A percentile compares a stretch with the other conserved stretches of the same genome.
Conservation (phyloP, 108 stramenopile genomes). For the Hondaea fermentalgiana region DNA sequence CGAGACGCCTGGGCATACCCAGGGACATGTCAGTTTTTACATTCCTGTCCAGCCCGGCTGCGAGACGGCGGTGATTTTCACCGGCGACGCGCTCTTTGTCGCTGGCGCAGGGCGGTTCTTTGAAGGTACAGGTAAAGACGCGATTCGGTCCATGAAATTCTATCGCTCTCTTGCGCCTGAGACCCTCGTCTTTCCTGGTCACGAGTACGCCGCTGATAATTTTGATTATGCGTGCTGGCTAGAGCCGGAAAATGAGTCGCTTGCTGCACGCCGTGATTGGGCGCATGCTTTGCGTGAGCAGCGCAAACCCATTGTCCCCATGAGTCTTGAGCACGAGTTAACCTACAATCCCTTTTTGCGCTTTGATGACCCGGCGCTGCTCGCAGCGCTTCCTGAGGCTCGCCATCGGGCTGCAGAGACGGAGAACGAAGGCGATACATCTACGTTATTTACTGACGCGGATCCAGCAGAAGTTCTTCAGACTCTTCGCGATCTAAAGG, state of each 20-base stretch:
- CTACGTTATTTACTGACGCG: not conserved
- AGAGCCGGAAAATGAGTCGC: constrained; percentile 43
- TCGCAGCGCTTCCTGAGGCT: not conserved
- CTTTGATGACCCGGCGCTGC: constrained; percentile 18
- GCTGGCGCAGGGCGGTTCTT: constrained; percentile 54
- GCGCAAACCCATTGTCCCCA: constrained; percentile 32
- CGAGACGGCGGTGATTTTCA: constrained; percentile 35
- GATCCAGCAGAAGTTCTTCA: not conserved
- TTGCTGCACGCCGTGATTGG: constrained; percentile 35
- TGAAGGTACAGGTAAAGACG: constrained; percentile 31
- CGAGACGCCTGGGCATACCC: not conserved
- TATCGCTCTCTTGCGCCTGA: constrained; percentile 37
- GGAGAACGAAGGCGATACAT: not conserved
- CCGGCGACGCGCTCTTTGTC: constrained; percentile 63
- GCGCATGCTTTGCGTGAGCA: not conserved
- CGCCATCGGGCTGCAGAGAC: not conserved
- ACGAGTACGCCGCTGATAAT: constrained; percentile 61
- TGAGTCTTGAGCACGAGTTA: constrained; percentile 53
- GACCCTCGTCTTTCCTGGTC: constrained; percentile 58
- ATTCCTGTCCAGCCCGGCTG: not conserved
- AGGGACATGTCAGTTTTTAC: not conserved
- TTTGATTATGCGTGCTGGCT: constrained; percentile 48
- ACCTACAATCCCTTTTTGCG: constrained; percentile 57
- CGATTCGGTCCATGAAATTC: constrained; percentile 31
- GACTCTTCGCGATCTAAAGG: not conserved